phyloP scores from a whole-genome alignment of 192 early-diverging fungal species.

The Gorgonomyces haynaldii region DNA sequence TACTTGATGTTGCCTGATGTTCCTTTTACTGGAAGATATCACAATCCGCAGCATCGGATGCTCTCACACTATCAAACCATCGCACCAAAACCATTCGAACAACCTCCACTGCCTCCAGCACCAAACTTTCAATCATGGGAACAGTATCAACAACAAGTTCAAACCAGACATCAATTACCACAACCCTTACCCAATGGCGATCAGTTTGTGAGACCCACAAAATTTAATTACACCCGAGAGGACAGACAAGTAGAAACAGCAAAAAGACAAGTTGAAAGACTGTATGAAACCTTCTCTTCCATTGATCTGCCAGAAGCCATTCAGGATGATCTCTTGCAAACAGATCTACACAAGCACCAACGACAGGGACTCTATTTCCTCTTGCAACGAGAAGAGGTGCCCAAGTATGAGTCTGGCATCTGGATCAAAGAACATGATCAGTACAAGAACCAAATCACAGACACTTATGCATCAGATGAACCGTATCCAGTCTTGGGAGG shows the following conservation, averaged over 20 bases:
- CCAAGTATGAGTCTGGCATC: conserved; percentile 2
- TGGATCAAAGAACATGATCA: conserved; percentile 8
- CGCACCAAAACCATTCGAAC: no score
- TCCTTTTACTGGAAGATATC: no score
- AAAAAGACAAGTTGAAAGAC: conserved; percentile 42
- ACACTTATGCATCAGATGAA: conserved; percentile 20
- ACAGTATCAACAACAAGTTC: no score
- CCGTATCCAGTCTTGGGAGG: conserved; percentile 45
- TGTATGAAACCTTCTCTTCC: conserved; percentile 45
- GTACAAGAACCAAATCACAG: conserved; percentile 36
- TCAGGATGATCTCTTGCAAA: conserved; percentile 26
- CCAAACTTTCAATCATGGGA: no score
- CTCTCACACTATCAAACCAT: no score
- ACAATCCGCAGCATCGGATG: no score
- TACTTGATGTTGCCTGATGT: no score
- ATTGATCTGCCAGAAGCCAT: conserved; percentile 41
- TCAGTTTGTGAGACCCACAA: no score
- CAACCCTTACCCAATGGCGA: no score
- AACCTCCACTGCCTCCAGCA: no score
- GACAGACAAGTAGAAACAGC: background rate
- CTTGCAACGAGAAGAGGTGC: conserved; percentile 50
- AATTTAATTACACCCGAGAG: no score
- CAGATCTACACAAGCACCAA: conserved; percentile 67
- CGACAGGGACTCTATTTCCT: conserved; percentile 76
- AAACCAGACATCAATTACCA: no score